Evolutionary conservation across 805 yeast species (phyloP), one percentile per base, ranked within the genome.

Genomic region (Scheffersomyces ergatensis): DNA sequence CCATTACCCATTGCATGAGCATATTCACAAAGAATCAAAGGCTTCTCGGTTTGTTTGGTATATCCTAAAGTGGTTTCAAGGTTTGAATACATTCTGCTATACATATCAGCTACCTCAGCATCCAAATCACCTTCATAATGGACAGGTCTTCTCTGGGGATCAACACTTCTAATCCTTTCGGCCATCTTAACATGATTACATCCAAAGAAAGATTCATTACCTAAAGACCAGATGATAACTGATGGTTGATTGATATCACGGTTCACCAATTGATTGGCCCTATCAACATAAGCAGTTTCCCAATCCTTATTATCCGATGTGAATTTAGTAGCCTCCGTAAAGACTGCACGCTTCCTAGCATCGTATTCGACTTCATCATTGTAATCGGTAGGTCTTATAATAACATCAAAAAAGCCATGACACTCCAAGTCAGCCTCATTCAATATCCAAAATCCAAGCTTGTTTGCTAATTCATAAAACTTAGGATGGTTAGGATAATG

Each of bases 1-100:
- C 67, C 67, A 40, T 62, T 64, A 5, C 70, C 70, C 68, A 64
- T 62, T 8, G 69, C 66, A 45, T 65, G 69, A 5, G 53, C 63
- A 44, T 62, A 65, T 46, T 65, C 70, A 44, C 69, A 64, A 25
- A 65, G 44, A 17, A 65, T 55, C n/a, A 59, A 43, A 3, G 71
- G 70, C 41, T 57, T 60, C 5, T 37, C 43, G 12, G 42, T 40
- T 18, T 49, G 51, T 3, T 38, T 37, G 32, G 18, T 6, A 11
- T 44, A 39, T 33, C 51, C 49, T 20, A 54, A 51, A 4, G 63
- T 43, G n/a, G 37, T 43, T 14, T 44, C 48, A 13, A 52, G 48
- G 17, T 48, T 37, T 1, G 64, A 54, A 45, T 65, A 65, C 70
- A 65, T 65, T 37, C 54, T 38, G 30, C 60, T 51, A 40, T 46